These are phyloP conservation scores for Colletotrichum salicis DNA, from an alignment of 2,329 filamentous ascomycete genomes.

Conservation along the genomic window DNA sequence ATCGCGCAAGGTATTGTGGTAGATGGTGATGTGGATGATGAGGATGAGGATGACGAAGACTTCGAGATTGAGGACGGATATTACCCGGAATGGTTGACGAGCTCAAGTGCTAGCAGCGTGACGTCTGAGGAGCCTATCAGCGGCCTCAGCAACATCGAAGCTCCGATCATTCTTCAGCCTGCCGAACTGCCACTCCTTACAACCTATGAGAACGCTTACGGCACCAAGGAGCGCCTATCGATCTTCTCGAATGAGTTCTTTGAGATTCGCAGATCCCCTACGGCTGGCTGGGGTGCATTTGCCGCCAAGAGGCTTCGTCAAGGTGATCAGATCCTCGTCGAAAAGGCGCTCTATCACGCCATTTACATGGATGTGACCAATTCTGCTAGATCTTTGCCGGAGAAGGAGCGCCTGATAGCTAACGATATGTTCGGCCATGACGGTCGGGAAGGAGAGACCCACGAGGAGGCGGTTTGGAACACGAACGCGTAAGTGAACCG, in stretches of 20 bases:
- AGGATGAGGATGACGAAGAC: background rate
- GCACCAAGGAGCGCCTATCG: fast-evolving
- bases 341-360: conserved; percentile 55
- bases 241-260: conserved; percentile 54
- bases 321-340: conserved; percentile 55
- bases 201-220: background rate
- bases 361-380: background rate
- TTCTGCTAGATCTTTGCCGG: conserved; percentile 40
- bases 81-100: too few species aligned
- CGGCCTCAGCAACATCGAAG: fast-evolving
- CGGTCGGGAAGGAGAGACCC: conserved; percentile 41
- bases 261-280: conserved; percentile 50
- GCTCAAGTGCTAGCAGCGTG: background rate
- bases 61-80: background rate
- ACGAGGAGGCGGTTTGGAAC: conserved; percentile 50
- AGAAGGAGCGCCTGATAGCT: conserved; percentile 46
- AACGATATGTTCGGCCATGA: conserved; percentile 50
- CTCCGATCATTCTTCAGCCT: background rate
- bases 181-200: background rate
- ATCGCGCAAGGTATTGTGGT: background rate
- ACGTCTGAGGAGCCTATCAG: background rate
- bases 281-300: conserved; percentile 60
- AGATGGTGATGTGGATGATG: background rate
- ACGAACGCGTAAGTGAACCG: conserved; percentile 57
- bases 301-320: conserved; percentile 50